Conservation (phyloP, 768 basidiomycete genomes). For the Kwoniella sp. region DNA sequence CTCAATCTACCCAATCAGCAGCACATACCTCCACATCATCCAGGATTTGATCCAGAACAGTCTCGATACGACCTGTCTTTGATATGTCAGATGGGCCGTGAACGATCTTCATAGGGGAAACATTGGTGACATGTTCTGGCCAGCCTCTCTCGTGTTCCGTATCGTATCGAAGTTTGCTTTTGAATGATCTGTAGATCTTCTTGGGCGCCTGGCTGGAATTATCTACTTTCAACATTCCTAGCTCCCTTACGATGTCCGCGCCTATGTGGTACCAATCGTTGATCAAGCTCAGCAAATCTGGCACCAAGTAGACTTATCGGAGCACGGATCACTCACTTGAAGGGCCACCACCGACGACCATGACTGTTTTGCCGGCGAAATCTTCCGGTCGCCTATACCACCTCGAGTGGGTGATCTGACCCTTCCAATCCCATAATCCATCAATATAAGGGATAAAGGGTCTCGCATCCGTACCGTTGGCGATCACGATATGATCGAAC, state of each 20-base stretch:
- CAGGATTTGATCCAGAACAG: slow-evolving; percentile 9
- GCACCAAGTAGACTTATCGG: too few relatives aligned
- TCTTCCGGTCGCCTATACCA: slow-evolving; percentile 16
- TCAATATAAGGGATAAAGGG: slow-evolving; percentile 18
- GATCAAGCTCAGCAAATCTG: too few relatives aligned
- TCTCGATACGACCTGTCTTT: slow-evolving; percentile 7
- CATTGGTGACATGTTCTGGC: slow-evolving; percentile 11
- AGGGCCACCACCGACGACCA: slow-evolving; percentile 18
- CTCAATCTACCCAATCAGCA: background rate
- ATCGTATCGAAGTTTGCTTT: slow-evolving; percentile 15
- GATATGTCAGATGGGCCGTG: slow-evolving; percentile 6
- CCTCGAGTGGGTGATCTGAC: slow-evolving; percentile 14
- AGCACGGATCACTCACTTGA: slow-evolving; percentile 3
- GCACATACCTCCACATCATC: slow-evolving; percentile 17
- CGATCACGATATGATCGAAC: slow-evolving; percentile 16
- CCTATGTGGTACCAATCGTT: slow-evolving; percentile 1
- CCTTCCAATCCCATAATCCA: slow-evolving; percentile 19
- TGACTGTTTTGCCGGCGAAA: slow-evolving; percentile 14
- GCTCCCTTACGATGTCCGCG: slow-evolving; percentile 13
- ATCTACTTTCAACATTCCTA: slow-evolving; percentile 11
- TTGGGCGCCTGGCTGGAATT: background rate
- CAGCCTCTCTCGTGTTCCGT: slow-evolving; percentile 16
- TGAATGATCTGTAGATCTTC: slow-evolving; percentile 16
- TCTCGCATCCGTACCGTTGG: slow-evolving; percentile 15
- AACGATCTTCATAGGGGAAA: slow-evolving; percentile 13